Percentiles rank a stretch among this genome's conserved stretches.
These are phyloP conservation scores for Priceomyces carsonii DNA, from an alignment of 805 yeast species.

Conservation along the genomic window DNA sequence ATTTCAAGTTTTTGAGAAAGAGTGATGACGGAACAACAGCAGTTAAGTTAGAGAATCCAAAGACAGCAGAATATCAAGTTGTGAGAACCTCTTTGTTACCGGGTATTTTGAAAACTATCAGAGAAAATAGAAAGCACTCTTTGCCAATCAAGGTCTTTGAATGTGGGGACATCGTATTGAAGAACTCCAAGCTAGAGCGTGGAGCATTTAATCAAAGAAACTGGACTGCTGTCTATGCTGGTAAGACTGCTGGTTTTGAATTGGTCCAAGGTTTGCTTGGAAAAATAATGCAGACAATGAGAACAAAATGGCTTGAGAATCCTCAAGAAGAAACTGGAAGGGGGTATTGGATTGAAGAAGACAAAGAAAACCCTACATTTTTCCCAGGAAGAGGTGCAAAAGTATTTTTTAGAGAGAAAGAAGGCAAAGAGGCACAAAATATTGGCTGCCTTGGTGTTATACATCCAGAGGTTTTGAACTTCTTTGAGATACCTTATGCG, in stretches of 20 bases:
- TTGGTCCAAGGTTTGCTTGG: slow-evolving; percentile 91
- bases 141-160: slow-evolving; percentile 95
- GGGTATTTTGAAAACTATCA: slow-evolving; percentile 91
- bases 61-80: slow-evolving; percentile 95
- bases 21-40: slow-evolving; percentile 75
- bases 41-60: slow-evolving; percentile 93
- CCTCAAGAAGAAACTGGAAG: slow-evolving; percentile 52
- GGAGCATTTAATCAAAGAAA: slow-evolving; percentile 90
- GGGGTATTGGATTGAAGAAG: slow-evolving; percentile 87
- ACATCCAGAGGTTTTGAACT: slow-evolving; percentile 88
- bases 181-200: slow-evolving; percentile 78
- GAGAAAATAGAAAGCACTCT: slow-evolving; percentile 94
- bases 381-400: slow-evolving; percentile 98
- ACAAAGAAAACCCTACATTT: slow-evolving; percentile 63
- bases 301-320: slow-evolving; percentile 78
- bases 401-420: slow-evolving; percentile 67
- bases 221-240: slow-evolving; percentile 93
- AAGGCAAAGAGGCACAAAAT: slow-evolving; percentile 54
- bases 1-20: slow-evolving; percentile 80
- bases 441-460: slow-evolving; percentile 91
- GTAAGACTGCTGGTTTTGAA: slow-evolving; percentile 95
- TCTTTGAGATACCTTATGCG: slow-evolving; percentile 90
- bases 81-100: slow-evolving; percentile 94
- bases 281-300: slow-evolving; percentile 92
- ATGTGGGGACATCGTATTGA: slow-evolving; percentile 90